Conservation (phyloP, 495 filamentous ascomycete genomes). For the Talaromyces stipitatus region DNA sequence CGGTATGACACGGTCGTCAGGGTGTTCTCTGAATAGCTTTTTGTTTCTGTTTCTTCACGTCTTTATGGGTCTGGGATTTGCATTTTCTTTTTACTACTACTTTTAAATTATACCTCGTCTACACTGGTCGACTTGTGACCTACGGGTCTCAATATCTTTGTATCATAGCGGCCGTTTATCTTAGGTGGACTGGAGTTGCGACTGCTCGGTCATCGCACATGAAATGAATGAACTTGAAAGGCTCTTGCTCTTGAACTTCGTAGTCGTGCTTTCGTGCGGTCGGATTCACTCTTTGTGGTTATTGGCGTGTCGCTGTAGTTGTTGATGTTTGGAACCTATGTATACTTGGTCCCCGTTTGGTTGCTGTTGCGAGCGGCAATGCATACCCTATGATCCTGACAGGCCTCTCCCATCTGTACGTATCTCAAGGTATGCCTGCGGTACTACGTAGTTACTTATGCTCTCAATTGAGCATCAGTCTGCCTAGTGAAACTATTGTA, state of each 20-base stretch:
- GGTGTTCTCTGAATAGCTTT: conserved; percentile 38
- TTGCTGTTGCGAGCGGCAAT: too few species aligned
- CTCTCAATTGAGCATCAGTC: too few species aligned
- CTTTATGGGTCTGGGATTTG: conserved; percentile 43
- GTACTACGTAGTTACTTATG: too few species aligned
- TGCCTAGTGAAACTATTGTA: too few species aligned
- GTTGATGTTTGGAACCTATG: too few species aligned
- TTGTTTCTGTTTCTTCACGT: conserved; percentile 28
- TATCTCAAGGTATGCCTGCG: too few species aligned
- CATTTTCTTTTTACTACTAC: conserved; percentile 8
- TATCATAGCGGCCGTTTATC: conserved; percentile 8
- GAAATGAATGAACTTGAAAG: conserved; percentile 5
- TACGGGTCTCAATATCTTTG: conserved; percentile 5
- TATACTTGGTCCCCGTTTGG: too few species aligned
- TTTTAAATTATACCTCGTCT: conserved; percentile 7
- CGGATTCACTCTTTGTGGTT: not conserved
- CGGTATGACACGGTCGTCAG: conserved; percentile 46
- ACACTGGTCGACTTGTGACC: conserved; percentile 8
- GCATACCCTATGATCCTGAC: too few species aligned
- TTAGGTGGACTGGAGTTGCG: conserved; percentile 4
- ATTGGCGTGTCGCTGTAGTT: too few species aligned
- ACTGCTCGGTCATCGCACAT: not conserved
- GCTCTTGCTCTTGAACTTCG: not conserved
- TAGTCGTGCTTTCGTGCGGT: not conserved
- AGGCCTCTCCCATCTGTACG: too few species aligned